Evolutionary conservation across 75 land plant genomes (phyloP).

Genomic region (Selaginella moellendorffii): DNA sequence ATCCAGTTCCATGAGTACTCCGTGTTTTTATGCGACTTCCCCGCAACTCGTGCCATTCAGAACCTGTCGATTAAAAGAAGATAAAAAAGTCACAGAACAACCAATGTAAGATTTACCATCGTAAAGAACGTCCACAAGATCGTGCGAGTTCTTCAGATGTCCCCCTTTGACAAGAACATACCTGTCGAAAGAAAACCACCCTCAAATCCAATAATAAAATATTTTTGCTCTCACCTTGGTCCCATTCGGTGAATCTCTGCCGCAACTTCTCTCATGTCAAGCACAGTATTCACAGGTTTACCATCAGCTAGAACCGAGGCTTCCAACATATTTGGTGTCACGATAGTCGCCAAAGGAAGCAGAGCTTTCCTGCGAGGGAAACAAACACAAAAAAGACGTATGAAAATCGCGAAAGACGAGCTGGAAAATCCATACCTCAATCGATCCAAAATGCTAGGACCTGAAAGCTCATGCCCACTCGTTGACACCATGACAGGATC

Average conservation of each 20-base stretch:
- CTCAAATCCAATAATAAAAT: background rate
- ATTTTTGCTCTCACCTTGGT: constrained; percentile 19
- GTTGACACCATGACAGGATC: constrained; percentile 95
- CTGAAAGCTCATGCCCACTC: constrained; percentile 74
- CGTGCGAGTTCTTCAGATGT: constrained; percentile 38
- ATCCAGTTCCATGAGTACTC: constrained; percentile 96
- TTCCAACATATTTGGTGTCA: constrained; percentile 83
- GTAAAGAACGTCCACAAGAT: constrained; percentile 66
- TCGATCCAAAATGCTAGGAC: constrained; percentile 40
- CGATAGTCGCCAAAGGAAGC: constrained; percentile 66
- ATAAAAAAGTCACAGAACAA: background rate
- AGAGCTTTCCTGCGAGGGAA: constrained; percentile 41
- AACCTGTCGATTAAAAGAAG: constrained; percentile 47
- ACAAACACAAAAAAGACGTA: background rate
- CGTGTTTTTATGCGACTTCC: constrained; percentile 49
- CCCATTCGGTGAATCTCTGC: constrained; percentile 54
- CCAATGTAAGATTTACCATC: constrained; percentile 42
- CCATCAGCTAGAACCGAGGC: constrained; percentile 70
- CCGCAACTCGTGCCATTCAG: constrained; percentile 43
- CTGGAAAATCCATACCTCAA: constrained; percentile 35
- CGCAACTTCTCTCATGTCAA: constrained; percentile 76
- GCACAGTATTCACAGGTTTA: constrained; percentile 26
- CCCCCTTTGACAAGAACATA: constrained; percentile 92
- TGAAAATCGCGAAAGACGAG: background rate
- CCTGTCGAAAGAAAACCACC: constrained; percentile 35